Percentiles rank a stretch among this genome's conserved stretches.
Conservation (phyloP, 257 asterid genomes). For the Nicotiana sylvestris region DNA sequence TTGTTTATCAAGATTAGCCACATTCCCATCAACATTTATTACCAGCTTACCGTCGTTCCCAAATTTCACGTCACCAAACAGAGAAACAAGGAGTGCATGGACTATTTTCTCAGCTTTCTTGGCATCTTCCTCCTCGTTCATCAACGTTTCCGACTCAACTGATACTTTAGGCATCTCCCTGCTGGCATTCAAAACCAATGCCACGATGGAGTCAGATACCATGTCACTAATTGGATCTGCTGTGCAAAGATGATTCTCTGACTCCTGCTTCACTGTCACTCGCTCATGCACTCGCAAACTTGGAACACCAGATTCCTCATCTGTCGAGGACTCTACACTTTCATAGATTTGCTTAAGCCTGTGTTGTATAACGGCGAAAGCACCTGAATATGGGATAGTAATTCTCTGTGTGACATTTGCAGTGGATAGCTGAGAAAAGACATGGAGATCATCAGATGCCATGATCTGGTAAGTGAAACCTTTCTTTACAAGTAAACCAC, state of each 20-base stretch:
- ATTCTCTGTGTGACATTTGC: slow-evolving; percentile 79
- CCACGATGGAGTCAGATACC: slow-evolving; percentile 91
- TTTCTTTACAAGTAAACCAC: slow-evolving; percentile 89
- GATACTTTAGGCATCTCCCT: slow-evolving; percentile 65
- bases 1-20: slow-evolving; percentile 66
- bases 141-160: slow-evolving; percentile 47
- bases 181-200: slow-evolving; percentile 76
- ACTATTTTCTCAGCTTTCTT: slow-evolving; percentile 73
- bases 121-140: slow-evolving; percentile 45
- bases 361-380: slow-evolving; percentile 78
- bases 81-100: slow-evolving; percentile 75
- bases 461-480: slow-evolving; percentile 96
- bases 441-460: slow-evolving; percentile 92
- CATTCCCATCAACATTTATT: slow-evolving; percentile 68
- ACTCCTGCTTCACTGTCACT: slow-evolving; percentile 80
- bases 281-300: slow-evolving; percentile 61
- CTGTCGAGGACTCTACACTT: slow-evolving; percentile 67
- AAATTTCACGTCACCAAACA: slow-evolving; percentile 79
- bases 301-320: slow-evolving; percentile 79
- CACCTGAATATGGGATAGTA: slow-evolving; percentile 94
- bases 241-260: slow-evolving; percentile 84
- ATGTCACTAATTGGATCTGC: slow-evolving; percentile 95
- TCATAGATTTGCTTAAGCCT: slow-evolving; percentile 89
- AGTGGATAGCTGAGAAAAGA: slow-evolving; percentile 88
- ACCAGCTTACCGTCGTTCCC: slow-evolving; percentile 61